phyloP scores from a whole-genome alignment of 495 filamentous ascomycete species.

The Podospora pseudopauciseta region DNA sequence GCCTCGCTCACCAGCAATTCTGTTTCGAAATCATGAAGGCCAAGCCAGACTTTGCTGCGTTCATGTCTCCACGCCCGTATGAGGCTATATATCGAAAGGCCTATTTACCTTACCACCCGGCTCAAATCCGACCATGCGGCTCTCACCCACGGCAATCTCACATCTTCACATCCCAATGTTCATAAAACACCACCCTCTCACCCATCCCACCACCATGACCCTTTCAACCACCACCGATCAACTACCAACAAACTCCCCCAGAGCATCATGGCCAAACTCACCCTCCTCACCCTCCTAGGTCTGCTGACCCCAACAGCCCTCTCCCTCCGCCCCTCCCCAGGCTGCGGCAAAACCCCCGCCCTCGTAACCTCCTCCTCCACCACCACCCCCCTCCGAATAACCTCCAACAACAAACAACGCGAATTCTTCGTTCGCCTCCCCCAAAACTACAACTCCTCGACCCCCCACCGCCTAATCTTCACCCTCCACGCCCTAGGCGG shows the following conservation, averaged over 20 bases:
- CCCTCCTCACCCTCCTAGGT: neutral
- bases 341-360: neutral
- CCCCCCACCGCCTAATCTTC: conserved; percentile 32
- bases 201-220: neutral
- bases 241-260: neutral
- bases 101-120: neutral
- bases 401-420: conserved; percentile 8
- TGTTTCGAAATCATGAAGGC: neutral
- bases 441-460: conserved; percentile 5
- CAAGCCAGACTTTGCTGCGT: neutral
- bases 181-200: neutral
- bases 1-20: neutral
- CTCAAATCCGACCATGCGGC: neutral
- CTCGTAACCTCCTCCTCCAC: neutral
- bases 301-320: neutral
- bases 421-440: conserved; percentile 9
- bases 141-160: neutral
- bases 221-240: neutral
- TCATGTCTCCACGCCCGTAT: neutral
- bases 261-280: neutral
- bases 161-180: neutral
- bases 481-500: conserved; percentile 41
- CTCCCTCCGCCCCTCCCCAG: neutral
- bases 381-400: conserved; percentile 1
- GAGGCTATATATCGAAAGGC: neutral